Percentiles rank a stretch among this genome's conserved stretches.
Conservation (phyloP, 1,284 basidiomycete species). For the Puccinia hordei region DNA sequence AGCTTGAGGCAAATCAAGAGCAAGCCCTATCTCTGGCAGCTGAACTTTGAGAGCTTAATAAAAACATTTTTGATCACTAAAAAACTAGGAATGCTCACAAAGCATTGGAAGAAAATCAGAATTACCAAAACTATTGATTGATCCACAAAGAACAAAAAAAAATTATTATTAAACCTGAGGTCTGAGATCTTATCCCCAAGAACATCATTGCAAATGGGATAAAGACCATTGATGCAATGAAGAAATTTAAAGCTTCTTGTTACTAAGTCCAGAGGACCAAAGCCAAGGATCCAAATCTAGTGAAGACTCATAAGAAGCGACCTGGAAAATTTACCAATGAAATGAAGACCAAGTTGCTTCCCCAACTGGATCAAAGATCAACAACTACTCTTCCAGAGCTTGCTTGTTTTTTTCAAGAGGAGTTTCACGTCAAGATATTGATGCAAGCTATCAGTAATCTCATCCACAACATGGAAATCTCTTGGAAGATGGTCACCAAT, state of each 20-base stretch:
- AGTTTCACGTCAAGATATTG: background rate
- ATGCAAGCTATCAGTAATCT: slow-evolving; percentile 5
- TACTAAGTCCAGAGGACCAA: background rate
- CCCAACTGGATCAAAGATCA: background rate
- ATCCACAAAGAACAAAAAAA: background rate
- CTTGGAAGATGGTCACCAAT: slow-evolving; percentile 22
- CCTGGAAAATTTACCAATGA: background rate
- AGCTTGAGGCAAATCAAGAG: too few species aligned
- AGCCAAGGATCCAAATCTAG: background rate
- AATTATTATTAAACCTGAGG: background rate
- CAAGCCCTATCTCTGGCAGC: too few species aligned
- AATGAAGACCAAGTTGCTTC: background rate
- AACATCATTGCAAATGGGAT: background rate
- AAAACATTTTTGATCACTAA: background rate
- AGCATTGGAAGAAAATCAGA: too few species aligned
- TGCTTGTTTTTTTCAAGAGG: background rate
- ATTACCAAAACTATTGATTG: background rate
- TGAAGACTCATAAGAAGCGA: slow-evolving; percentile 1
- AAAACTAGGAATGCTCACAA: background rate
- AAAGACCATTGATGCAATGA: background rate
- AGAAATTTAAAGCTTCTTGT: background rate
- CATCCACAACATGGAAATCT: background rate
- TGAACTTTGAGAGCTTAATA: too few species aligned
- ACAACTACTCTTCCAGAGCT: background rate
- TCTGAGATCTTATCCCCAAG: background rate